Conservation (phyloP, 352 stramenopile genomes). For the Phytophthora ramorum region DNA sequence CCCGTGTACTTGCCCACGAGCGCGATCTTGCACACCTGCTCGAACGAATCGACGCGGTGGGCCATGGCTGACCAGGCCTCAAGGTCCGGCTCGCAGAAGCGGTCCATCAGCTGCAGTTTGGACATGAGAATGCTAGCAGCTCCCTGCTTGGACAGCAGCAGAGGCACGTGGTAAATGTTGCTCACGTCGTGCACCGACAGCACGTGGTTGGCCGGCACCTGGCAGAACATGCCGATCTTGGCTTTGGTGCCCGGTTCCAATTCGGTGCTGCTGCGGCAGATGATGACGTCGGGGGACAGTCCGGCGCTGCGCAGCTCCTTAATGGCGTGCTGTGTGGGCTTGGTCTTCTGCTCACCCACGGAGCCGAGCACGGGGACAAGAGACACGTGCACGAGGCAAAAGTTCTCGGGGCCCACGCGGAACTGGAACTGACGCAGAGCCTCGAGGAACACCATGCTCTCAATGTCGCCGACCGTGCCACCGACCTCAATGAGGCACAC, state of each 20-base stretch:
- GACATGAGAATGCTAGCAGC: constrained; percentile 94
- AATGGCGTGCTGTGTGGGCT: constrained; percentile 99
- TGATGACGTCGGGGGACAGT: constrained; percentile 97
- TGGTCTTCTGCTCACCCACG: constrained; percentile 99
- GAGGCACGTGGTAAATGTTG: constrained; percentile 99
- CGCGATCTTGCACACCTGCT: constrained; percentile 95
- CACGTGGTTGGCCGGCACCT: constrained; percentile 95
- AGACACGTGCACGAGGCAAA: constrained; percentile 99
- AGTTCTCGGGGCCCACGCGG: constrained; percentile 97
- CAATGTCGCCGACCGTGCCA: constrained; percentile 99
- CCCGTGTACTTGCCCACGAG: constrained; percentile 99
- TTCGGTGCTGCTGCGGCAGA: constrained; percentile 94
- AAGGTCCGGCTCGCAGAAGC: constrained; percentile 83
- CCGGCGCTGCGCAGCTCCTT: constrained; percentile 97
- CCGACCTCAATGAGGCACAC: constrained; percentile 99
- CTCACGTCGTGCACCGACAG: constrained; percentile 99
- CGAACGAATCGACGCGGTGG: constrained; percentile 92
- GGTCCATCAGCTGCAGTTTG: constrained; percentile 92
- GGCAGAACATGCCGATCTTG: constrained; percentile 99
- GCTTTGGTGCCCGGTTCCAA: constrained; percentile 93
- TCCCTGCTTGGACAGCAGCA: constrained; percentile 97
- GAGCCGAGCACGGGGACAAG: constrained; percentile 98
- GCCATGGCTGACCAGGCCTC: constrained; percentile 92
- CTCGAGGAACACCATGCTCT: constrained; percentile 99
- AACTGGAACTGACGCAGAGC: constrained; percentile 99